Evolutionary conservation across 2,329 filamentous ascomycete species (phyloP), one percentile per base, ranked within the genome.

Genomic region (Ophiostoma ips): DNA sequence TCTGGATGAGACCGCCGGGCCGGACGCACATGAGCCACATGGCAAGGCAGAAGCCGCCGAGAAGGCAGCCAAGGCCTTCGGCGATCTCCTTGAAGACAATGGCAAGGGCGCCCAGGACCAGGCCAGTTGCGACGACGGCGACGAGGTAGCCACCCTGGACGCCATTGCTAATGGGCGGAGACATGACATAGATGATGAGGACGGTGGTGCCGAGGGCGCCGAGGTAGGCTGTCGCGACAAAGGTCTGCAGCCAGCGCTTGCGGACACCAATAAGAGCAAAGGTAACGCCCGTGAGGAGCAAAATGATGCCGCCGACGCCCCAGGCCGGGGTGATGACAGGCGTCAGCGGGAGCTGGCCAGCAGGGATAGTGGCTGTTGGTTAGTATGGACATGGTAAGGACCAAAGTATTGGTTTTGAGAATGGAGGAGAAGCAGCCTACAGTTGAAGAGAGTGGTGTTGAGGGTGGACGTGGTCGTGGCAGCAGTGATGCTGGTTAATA

Each of bases 1-100:
- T 71, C 5, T 71, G 69, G 37, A 95, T 70, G 33, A 95, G 69
- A 1, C 89, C 88, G 7, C 87, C 89, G 0, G 80, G 72, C 50
- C 79, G 81, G 40, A 95, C 66, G 21, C 81, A 82, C 43, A 95
- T 71, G 48, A 96, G 71, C 90, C 90, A 96, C 88, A 94, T 94
- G 61, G 81, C 80, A 8, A 92, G 62, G 55, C 81, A 87, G 63
- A 92, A 94, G 1, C 88, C 88, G 24, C 87, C 88, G 0, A 95
- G 70, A n/a, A 90, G 69, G 61, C 87, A 95, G 2, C 84, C 87
- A n/a, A 95, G 68, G 7, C 76, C 73, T 50, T 88, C 83, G 0
- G 87, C 88, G 41, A 95, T 71, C 58, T 95, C 88, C 51, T 79
- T 77, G 66, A 95, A 95, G 11, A 94, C 71, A 9, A 88, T 72